These are phyloP conservation scores for Catharanthus roseus DNA, from an alignment of 257 asterid genomes.

Conservation along the genomic window DNA sequence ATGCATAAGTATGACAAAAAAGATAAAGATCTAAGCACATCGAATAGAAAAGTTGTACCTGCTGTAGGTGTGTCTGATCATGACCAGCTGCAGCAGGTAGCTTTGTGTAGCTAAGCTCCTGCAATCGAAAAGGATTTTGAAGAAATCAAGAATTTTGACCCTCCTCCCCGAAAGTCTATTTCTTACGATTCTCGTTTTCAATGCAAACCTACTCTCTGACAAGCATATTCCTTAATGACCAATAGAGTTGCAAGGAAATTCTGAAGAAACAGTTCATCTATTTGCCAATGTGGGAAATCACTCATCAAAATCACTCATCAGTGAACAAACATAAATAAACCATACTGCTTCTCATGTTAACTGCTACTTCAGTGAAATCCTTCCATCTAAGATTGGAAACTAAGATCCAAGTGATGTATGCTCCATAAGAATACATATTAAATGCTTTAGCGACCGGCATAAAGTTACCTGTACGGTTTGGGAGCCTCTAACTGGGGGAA, in stretches of 20 bases:
- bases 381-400: not conserved
- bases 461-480: conserved; percentile 50
- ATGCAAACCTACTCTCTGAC: not conserved
- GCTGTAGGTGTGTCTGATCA: conserved; percentile 54
- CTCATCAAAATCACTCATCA: not conserved
- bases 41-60: conserved; percentile 31
- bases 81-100: conserved; percentile 35
- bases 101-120: conserved; percentile 55
- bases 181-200: not conserved
- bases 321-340: not conserved
- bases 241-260: too few species aligned
- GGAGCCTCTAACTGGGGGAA: conserved; percentile 47
- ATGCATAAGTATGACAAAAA: conserved; percentile 1
- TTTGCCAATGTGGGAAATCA: not conserved
- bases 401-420: not conserved
- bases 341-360: not conserved
- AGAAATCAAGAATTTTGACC: too few species aligned
- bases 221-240: not conserved
- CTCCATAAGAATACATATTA: not conserved
- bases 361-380: not conserved
- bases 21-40: not conserved
- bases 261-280: too few species aligned
- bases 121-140: conserved; percentile 20
- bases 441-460: not conserved
- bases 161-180: not conserved